Evolutionary conservation across 495 filamentous ascomycete genomes (phyloP), one percentile per base, ranked within the genome.

Genomic region (Tuber aestivum): DNA sequence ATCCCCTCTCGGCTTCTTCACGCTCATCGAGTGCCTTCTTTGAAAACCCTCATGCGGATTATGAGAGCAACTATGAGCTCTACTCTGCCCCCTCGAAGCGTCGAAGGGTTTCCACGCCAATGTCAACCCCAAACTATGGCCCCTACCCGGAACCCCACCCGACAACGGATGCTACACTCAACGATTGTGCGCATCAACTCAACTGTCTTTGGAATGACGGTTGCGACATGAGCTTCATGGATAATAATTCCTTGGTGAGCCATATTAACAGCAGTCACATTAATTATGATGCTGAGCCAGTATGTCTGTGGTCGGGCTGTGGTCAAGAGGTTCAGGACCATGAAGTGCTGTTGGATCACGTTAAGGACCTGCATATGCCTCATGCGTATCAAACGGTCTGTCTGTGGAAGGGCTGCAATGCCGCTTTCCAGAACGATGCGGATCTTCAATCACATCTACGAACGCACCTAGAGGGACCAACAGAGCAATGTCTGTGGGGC

Each of bases 331-430:
- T 65, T 20, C 35, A 44, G 45, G 74, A 78, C 70, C 48, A 35
- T 6, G 42, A 48, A 9, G 69, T 70, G 20, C 40, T 78, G 18
- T 41, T 77, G 7, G 75, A 78, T 61, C 77, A 78, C 45, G 41
- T 78, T 37, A 77, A 73, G 70, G 32, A 42, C 41, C 72, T 40
- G 7, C 77, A 78, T 27, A 65, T 69, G 27, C 74, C 70, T 35
- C 70, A 44, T 32, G 27, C 44, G 27, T 41, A 20, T 32, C 73
- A 76, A 32, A 69, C 71, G 21, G 78, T 81, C 38, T 83, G 81
- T 44, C 74, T 83, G 42, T 83, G 81, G 81, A 56, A 81, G 41
- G 81, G 78, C 21, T 83, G 81, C 45, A 81, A 74, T 56, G 82
- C 78, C 37, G 75, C 76, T 45, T 78, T 82, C n/a, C 48, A 72